Conservation (phyloP, 129 eudicot genomes). For the Flaveria robusta region DNA sequence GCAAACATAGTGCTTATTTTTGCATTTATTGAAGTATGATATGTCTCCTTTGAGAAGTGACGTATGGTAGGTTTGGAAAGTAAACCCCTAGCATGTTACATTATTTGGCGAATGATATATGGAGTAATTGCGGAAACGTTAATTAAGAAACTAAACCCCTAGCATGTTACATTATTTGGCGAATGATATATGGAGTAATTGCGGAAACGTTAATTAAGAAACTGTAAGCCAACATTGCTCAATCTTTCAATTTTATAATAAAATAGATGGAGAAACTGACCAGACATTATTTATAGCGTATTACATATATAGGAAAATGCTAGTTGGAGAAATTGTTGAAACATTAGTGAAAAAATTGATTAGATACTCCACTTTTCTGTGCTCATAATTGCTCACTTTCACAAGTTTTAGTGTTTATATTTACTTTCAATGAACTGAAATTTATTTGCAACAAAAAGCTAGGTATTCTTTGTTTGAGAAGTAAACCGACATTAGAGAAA, state of each 20-base stretch:
- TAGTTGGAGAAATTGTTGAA: too few relatives aligned
- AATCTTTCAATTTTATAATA: too few relatives aligned
- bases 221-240: neutral
- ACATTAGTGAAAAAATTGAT: neutral
- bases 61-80: neutral
- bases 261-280: neutral
- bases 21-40: constrained; percentile 9
- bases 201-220: neutral
- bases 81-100: neutral
- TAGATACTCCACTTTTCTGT: neutral
- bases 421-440: neutral
- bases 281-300: neutral
- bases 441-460: neutral
- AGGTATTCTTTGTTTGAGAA: constrained; percentile 14
- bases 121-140: neutral
- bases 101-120: neutral
- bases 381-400: neutral
- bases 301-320: neutral
- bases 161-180: neutral
- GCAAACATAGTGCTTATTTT: neutral
- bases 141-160: neutral
- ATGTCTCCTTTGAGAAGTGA: constrained; percentile 2
- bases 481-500: neutral
- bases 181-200: neutral
- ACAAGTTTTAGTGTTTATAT: constrained; percentile 9